These are phyloP conservation scores for Penicillium malachiteum DNA, from an alignment of 495 filamentous ascomycete genomes.

Conservation along the genomic window DNA sequence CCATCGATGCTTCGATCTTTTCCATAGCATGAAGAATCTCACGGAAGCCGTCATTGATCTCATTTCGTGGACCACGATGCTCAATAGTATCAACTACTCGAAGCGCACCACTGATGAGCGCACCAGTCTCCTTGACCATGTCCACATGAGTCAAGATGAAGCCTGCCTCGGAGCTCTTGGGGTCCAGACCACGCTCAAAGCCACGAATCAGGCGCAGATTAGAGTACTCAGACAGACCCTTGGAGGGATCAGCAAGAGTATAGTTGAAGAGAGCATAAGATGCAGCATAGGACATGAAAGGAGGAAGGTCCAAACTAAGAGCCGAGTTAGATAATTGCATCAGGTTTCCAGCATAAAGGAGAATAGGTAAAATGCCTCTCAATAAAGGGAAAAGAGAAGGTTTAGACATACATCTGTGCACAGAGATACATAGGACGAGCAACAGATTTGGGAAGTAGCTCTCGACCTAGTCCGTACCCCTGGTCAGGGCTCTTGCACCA, in stretches of 20 bases:
- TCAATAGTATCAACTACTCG: conserved; percentile 61
- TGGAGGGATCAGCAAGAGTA: conserved; percentile 60
- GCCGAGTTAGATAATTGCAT: conserved; percentile 4
- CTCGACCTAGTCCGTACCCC: conserved; percentile 71
- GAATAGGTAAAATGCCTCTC: background rate
- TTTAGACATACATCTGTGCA: conserved; percentile 68
- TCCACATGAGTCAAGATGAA: conserved; percentile 83
- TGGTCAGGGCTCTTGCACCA: conserved; percentile 60
- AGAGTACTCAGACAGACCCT: conserved; percentile 62
- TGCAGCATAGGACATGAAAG: conserved; percentile 94
- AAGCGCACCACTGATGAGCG: conserved; percentile 66
- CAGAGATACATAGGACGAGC: conserved; percentile 73
- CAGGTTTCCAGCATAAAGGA: background rate
- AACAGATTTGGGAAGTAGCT: conserved; percentile 66
- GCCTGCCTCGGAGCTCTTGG: conserved; percentile 83
- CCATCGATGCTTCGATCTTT: conserved; percentile 76
- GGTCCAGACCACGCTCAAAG: conserved; percentile 84
- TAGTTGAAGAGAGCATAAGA: conserved; percentile 93
- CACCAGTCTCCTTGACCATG: conserved; percentile 77
- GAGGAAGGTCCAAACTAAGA: conserved; percentile 48
- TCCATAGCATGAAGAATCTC: conserved; percentile 61
- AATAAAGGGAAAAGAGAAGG: background rate
- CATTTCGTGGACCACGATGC: conserved; percentile 42
- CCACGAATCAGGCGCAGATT: conserved; percentile 85
- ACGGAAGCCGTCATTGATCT: conserved; percentile 63